phyloP scores from a whole-genome alignment of 176 grass and related monocot genomes.

The Oryza officinalis region DNA sequence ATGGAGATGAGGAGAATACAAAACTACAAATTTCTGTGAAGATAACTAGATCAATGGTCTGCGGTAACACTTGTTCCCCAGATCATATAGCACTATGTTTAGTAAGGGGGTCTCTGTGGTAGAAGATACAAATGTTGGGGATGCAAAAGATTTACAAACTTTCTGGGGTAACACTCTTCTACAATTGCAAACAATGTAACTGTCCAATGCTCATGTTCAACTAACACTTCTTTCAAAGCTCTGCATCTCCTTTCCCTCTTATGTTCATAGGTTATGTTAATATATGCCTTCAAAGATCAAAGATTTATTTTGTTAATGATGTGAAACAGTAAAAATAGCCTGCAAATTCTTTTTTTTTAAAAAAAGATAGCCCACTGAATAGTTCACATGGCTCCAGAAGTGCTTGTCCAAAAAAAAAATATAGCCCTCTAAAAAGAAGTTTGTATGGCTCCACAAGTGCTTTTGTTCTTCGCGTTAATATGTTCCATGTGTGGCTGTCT shows the following conservation, averaged over 20 bases:
- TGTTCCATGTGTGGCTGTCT: no score
- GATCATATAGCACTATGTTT: neutral
- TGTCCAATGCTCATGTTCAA: neutral
- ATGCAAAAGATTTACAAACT: neutral
- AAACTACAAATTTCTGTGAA: neutral
- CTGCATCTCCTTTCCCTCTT: neutral
- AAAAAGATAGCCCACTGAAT: neutral
- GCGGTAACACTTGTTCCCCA: neutral
- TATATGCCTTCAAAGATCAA: neutral
- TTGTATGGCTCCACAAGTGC: no score
- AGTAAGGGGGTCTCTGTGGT: neutral
- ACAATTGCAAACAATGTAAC: neutral
- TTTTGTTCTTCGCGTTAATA: no score
- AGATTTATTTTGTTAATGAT: neutral
- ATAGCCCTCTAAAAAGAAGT: neutral
- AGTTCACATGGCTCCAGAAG: neutral
- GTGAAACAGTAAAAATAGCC: neutral
- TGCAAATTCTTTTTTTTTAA: neutral
- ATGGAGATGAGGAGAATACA: neutral
- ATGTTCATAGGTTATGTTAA: neutral
- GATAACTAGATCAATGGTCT: neutral
- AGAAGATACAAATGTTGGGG: neutral
- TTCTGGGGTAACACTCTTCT: neutral
- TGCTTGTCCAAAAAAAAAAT: neutral
- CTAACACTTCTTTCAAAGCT: neutral